A percentile compares a stretch with the other conserved stretches of the same genome.
phyloP scores from a whole-genome alignment of 208 protist genomes.

The Zelonia costaricensis region DNA sequence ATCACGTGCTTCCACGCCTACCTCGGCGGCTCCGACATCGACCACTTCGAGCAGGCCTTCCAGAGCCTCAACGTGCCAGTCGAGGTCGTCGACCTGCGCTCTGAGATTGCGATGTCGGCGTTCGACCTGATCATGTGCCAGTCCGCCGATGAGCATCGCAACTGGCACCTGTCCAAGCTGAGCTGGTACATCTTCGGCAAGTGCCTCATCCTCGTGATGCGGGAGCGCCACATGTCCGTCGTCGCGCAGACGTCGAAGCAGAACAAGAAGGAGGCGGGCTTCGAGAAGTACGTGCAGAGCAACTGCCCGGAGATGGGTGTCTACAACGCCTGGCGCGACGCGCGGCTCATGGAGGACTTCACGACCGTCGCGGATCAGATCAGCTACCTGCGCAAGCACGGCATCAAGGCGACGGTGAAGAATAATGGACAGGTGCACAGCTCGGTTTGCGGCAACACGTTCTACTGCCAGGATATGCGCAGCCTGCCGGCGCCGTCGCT shows the following conservation, averaged over 20 bases:
- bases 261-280: conserved; percentile 84
- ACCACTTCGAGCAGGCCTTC: conserved; percentile 79
- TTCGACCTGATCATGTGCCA: conserved; percentile 91
- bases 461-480: conserved; percentile 70
- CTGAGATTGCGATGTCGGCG: conserved; percentile 74
- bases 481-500: conserved; percentile 56
- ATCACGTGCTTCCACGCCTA: conserved; percentile 92
- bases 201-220: conserved; percentile 77
- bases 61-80: conserved; percentile 69
- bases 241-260: conserved; percentile 88
- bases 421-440: conserved; percentile 73
- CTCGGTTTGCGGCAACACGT: conserved; percentile 86
- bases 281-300: conserved; percentile 89
- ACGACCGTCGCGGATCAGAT: conserved; percentile 73
- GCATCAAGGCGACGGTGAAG: conserved; percentile 63
- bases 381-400: conserved; percentile 68
- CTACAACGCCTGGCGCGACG: conserved; percentile 92
- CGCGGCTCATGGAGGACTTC: conserved; percentile 84
- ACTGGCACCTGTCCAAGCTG: conserved; percentile 90
- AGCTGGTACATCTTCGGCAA: conserved; percentile 86
- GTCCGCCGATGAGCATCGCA: conserved; percentile 76
- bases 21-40: conserved; percentile 81
- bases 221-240: conserved; percentile 74
- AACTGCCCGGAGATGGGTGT: conserved; percentile 85
- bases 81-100: conserved; percentile 90